Evolutionary conservation across 768 basidiomycete species (phyloP), one percentile per base, ranked within the genome.

Genomic region (Pulveroboletus sp.): DNA sequence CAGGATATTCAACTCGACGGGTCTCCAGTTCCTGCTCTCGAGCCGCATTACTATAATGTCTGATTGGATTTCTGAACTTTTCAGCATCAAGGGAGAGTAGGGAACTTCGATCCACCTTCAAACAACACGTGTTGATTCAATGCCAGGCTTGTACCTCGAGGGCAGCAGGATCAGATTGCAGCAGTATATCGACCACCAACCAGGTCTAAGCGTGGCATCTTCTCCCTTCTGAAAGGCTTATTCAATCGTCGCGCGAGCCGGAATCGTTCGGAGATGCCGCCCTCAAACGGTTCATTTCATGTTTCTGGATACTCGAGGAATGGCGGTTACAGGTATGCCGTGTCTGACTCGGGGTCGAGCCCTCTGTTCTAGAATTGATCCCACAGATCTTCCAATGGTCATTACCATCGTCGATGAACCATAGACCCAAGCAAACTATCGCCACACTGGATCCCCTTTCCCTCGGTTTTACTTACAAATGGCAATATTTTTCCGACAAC

Each of bases 101-200:
- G 13, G 31, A 38, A 11, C 14, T 32, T 35, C 16, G 11, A 30
- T 37, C 8, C 12, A 6, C 34, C 22, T 27, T 29, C 11, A 23
- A 50, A 26, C 24, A 14, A 29, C 13, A 17, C 13, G 27, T 35
- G 4, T 19, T 45, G 17, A 47, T 26, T 16, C 30, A 3, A 29
- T 5, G 7, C 14, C 14, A 60, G 57, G 1, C 48, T 44, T 12
- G 35, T 16, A 4, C 24, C 45, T 32, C 55, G 49, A 12, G 49
- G 49, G 1, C 3, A 24, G 27, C 27, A 6, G 12, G 27, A 29
- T 29, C 27, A 29, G 27, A 29, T 29, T 12, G 6, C 6, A 12
- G 27, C 27, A 29, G 27, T 29, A 29, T 29, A 29, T 29, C 27
- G 27, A 8, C 11, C 24, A 47, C 11, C 22, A 17, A n/a, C 11